Percentiles rank a stretch among this genome's conserved stretches.
phyloP scores from a whole-genome alignment of 2,329 filamentous ascomycete genomes.

The Cytospora paraplurivora region DNA sequence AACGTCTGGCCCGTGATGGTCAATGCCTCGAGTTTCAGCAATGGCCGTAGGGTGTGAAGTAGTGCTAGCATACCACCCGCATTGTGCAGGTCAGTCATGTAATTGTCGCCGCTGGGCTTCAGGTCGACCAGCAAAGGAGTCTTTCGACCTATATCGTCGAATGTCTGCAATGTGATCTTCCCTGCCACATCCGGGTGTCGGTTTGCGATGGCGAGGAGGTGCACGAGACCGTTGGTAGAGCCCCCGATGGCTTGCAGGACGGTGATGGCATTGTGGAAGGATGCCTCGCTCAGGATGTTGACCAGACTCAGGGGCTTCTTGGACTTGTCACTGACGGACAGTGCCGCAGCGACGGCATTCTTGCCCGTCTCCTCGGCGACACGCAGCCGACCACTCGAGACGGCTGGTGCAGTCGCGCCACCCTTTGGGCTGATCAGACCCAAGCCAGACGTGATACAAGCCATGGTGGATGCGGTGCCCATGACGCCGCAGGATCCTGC shows the following conservation, averaged over 20 bases:
- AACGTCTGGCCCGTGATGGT: conserved; percentile 87
- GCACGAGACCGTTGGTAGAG: conserved; percentile 82
- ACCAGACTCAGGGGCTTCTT: conserved; percentile 65
- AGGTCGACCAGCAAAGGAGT: conserved; percentile 83
- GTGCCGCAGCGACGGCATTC: conserved; percentile 67
- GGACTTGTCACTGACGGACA: conserved; percentile 43
- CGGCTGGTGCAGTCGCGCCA: conserved; percentile 71
- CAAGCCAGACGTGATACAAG: conserved; percentile 78
- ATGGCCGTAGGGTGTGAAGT: conserved; percentile 73
- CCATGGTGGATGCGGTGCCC: conserved; percentile 92
- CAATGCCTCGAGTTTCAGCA: conserved; percentile 74
- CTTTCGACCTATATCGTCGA: conserved; percentile 75
- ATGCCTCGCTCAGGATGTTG: conserved; percentile 62
- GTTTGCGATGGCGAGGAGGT: conserved; percentile 82
- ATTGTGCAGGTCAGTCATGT: conserved; percentile 89
- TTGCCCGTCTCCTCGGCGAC: conserved; percentile 75
- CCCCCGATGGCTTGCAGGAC: conserved; percentile 86
- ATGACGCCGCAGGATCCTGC: conserved; percentile 86
- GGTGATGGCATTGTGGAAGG: conserved; percentile 83
- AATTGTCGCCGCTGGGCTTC: conserved; percentile 82
- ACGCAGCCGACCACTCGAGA: conserved; percentile 75
- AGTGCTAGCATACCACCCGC: conserved; percentile 84
- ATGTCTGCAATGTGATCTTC: conserved; percentile 70
- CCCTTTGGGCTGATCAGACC: conserved; percentile 73
- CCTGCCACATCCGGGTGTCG: conserved; percentile 67